Evolutionary conservation across 768 basidiomycete genomes (phyloP).

Genomic region (Russula dissimulans): DNA sequence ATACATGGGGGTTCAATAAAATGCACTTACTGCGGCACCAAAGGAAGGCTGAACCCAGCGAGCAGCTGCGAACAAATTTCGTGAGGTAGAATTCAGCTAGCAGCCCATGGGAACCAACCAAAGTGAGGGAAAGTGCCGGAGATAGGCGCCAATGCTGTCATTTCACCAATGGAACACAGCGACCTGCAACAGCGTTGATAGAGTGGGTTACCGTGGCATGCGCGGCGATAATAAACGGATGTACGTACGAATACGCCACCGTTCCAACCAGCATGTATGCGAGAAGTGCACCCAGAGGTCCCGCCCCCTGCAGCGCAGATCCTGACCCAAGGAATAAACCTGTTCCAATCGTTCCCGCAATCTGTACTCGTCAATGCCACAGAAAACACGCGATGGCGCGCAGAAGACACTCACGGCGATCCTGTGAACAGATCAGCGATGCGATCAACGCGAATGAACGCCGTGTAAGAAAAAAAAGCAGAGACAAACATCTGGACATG

Average conservation of each 20-base stretch:
- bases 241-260: constrained; percentile 50
- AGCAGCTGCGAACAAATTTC: constrained; percentile 17
- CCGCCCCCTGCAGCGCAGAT: constrained; percentile 46
- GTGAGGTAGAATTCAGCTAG: not conserved
- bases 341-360: constrained; percentile 69
- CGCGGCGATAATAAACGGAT: constrained; percentile 23
- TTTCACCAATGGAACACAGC: constrained; percentile 62
- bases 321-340: constrained; percentile 70
- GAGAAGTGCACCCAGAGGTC: constrained; percentile 58
- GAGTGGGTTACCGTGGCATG: constrained; percentile 11
- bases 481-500: constrained; percentile 65
- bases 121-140: constrained; percentile 74
- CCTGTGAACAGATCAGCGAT: constrained; percentile 26
- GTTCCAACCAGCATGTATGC: constrained; percentile 58
- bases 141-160: constrained; percentile 73
- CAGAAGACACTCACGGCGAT: constrained; percentile 44
- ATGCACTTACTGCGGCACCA: constrained; percentile 28
- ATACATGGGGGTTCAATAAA: not conserved
- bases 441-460: not conserved
- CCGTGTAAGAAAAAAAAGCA: not conserved
- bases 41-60: constrained; percentile 32
- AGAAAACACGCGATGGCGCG: not conserved
- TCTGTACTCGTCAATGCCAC: constrained; percentile 28
- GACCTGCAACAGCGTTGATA: constrained; percentile 29
- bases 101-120: constrained; percentile 29